Percentiles rank a stretch among this genome's conserved stretches.
These are phyloP conservation scores for Hysterium pulicare DNA, from an alignment of 2,329 filamentous ascomycete genomes.

Conservation along the genomic window DNA sequence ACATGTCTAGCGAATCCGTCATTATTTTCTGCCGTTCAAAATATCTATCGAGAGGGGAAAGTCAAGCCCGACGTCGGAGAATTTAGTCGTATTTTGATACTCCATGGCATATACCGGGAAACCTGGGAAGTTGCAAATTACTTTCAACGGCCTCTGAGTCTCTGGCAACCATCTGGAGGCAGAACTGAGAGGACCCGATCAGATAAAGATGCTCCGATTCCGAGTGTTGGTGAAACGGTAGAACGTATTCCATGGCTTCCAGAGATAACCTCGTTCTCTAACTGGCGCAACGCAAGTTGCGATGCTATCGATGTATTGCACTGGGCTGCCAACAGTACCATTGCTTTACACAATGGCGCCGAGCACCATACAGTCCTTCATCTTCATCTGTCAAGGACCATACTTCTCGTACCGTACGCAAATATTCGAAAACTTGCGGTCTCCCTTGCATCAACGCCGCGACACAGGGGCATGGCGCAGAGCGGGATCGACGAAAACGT, in stretches of 20 bases:
- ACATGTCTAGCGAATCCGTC: slow-evolving; percentile 17
- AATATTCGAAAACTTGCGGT: slow-evolving; percentile 45
- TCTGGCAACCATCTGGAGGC: slow-evolving; percentile 24
- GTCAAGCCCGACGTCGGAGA: slow-evolving; percentile 45
- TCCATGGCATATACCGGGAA: slow-evolving; percentile 50
- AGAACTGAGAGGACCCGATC: slow-evolving; percentile 11
- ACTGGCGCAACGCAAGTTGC: slow-evolving; percentile 47
- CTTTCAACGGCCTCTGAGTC: slow-evolving; percentile 44
- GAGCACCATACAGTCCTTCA: slow-evolving; percentile 56
- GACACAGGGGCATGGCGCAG: too few species aligned
- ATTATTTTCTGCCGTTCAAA: slow-evolving; percentile 43
- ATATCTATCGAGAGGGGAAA: slow-evolving; percentile 49
- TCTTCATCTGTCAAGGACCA: slow-evolving; percentile 53
- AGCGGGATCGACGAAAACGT: slow-evolving; percentile 2
- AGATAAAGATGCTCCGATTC: too few species aligned
- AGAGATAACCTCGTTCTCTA: slow-evolving; percentile 45
- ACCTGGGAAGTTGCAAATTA: slow-evolving; percentile 50
- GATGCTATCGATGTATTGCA: slow-evolving; percentile 55
- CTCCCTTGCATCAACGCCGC: slow-evolving; percentile 16
- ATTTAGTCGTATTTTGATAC: slow-evolving; percentile 48
- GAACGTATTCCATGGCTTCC: slow-evolving; percentile 43
- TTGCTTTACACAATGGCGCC: slow-evolving; percentile 48
- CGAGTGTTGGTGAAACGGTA: not conserved
- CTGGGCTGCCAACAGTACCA: slow-evolving; percentile 55
- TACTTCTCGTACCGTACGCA: slow-evolving; percentile 50